These are phyloP conservation scores for Rhynchospora breviuscula DNA, from an alignment of 176 grass and related monocot genomes.

Conservation along the genomic window DNA sequence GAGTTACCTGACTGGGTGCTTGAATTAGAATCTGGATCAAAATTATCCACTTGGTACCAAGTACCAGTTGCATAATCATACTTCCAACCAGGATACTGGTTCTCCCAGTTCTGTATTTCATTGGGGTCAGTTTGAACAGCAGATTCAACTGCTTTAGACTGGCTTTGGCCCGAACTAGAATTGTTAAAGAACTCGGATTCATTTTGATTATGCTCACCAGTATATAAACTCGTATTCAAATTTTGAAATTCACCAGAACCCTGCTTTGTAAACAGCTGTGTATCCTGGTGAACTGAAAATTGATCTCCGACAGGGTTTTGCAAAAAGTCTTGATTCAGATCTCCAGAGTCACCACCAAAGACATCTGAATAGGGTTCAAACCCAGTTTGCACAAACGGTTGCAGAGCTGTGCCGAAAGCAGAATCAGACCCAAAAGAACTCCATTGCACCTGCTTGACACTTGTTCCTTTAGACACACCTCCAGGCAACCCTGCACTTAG, in stretches of 20 bases:
- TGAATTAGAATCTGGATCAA: constrained; percentile 24
- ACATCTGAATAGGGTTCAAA: constrained; percentile 37
- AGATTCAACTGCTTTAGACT: constrained; percentile 11
- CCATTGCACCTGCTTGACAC: constrained; percentile 87
- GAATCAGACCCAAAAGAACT: constrained; percentile 48
- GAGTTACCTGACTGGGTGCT: constrained; percentile 7
- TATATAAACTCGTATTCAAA: constrained; percentile 19
- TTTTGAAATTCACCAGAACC: constrained; percentile 7
- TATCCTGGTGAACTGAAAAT: constrained; percentile 17
- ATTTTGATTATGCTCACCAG: background rate
- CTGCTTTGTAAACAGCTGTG: constrained; percentile 23
- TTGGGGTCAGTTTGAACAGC: constrained; percentile 20
- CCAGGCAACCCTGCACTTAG: constrained; percentile 17
- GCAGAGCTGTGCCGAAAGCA: background rate
- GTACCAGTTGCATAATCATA: constrained; percentile 54
- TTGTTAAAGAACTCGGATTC: constrained; percentile 25
- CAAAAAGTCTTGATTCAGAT: constrained; percentile 9
- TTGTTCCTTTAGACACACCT: constrained; percentile 35
- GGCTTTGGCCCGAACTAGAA: constrained; percentile 6
- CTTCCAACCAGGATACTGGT: constrained; percentile 81
- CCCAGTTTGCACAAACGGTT: background rate
- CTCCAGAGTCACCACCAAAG: constrained; percentile 29
- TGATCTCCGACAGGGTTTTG: constrained; percentile 28
- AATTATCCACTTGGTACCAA: constrained; percentile 69
- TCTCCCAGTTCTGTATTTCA: constrained; percentile 58